These are phyloP conservation scores for Beauveria brongniartii DNA, from an alignment of 2,329 filamentous ascomycete species.

Conservation along the genomic window DNA sequence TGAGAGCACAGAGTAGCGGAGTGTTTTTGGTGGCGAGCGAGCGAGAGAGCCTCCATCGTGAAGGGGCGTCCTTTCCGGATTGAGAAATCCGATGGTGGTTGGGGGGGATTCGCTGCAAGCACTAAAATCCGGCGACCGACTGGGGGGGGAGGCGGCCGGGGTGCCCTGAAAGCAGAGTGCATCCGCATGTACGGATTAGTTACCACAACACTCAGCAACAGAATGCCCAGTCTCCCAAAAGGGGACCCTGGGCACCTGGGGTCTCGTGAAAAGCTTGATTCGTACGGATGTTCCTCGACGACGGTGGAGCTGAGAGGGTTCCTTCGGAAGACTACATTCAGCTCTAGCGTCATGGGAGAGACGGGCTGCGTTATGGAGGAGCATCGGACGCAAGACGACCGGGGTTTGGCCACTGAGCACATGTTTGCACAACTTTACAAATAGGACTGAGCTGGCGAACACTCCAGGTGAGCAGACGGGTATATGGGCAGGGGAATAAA, in stretches of 20 bases:
- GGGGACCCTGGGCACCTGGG: neutral
- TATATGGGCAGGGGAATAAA: too few relatives aligned
- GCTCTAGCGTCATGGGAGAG: conserved; percentile 1
- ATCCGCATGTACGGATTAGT: too few relatives aligned
- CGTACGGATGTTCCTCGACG: neutral
- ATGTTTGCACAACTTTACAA: conserved; percentile 5
- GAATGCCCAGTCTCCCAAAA: neutral
- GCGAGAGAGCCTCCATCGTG: conserved; percentile 12
- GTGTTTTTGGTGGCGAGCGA: neutral
- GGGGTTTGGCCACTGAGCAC: neutral
- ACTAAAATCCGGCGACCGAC: neutral
- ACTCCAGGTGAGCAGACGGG: neutral
- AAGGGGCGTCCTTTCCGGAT: conserved; percentile 13
- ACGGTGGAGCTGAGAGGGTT: neutral
- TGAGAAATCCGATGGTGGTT: conserved; percentile 14
- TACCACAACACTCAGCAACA: neutral
- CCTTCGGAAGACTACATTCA: conserved; percentile 8
- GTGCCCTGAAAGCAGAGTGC: neutral
- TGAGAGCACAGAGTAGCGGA: neutral
- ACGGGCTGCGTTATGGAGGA: too few relatives aligned
- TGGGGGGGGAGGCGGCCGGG: neutral
- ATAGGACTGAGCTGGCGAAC: neutral
- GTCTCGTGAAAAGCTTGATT: neutral
- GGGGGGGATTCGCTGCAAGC: neutral
- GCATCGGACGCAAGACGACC: neutral